A percentile compares a stretch with the other conserved stretches of the same genome.
Conservation (phyloP, 2,329 filamentous ascomycete species). For the Anisogramma anomala region DNA sequence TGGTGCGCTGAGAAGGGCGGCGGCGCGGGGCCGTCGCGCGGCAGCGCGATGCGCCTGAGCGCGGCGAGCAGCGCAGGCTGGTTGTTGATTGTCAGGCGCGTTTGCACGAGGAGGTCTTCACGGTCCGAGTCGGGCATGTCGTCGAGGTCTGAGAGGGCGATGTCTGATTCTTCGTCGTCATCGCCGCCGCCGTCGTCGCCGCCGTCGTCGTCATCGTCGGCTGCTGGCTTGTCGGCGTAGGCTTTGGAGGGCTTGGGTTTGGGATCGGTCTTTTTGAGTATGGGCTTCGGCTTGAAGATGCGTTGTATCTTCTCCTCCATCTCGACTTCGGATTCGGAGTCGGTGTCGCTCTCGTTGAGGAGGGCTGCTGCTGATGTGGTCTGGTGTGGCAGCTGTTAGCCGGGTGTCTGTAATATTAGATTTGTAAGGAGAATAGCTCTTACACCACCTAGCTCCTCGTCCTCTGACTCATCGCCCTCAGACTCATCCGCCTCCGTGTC, state of each 20-base stretch:
- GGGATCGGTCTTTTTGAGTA: constrained; percentile 36
- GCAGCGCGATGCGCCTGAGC: constrained; percentile 66
- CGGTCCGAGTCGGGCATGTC: constrained; percentile 59
- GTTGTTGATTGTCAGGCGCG: constrained; percentile 96
- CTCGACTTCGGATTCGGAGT: constrained; percentile 60
- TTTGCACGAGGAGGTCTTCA: constrained; percentile 77
- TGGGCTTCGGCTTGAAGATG: constrained; percentile 20
- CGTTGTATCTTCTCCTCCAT: constrained; percentile 60
- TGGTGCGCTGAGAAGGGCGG: constrained; percentile 78
- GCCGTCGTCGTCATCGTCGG: constrained; percentile 42
- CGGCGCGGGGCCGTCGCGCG: constrained; percentile 51
- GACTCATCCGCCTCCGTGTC: constrained; percentile 17
- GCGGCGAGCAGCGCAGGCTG: constrained; percentile 71
- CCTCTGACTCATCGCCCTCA: constrained; percentile 20
- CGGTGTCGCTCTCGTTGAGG: constrained; percentile 49
- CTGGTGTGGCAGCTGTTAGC: constrained; percentile 21
- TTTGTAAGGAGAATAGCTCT: too few species aligned
- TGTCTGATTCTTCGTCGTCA: constrained; percentile 61
- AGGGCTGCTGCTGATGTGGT: constrained; percentile 36
- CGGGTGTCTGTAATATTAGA: not conserved
- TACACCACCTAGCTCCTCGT: constrained; percentile 14
- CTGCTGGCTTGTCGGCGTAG: constrained; percentile 24
- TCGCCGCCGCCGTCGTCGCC: constrained; percentile 61
- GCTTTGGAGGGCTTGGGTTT: constrained; percentile 14
- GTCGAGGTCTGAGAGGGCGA: constrained; percentile 78